These are phyloP conservation scores for Exobasidium rhododendri DNA, from an alignment of 1,284 basidiomycete genomes.

Conservation along the genomic window DNA sequence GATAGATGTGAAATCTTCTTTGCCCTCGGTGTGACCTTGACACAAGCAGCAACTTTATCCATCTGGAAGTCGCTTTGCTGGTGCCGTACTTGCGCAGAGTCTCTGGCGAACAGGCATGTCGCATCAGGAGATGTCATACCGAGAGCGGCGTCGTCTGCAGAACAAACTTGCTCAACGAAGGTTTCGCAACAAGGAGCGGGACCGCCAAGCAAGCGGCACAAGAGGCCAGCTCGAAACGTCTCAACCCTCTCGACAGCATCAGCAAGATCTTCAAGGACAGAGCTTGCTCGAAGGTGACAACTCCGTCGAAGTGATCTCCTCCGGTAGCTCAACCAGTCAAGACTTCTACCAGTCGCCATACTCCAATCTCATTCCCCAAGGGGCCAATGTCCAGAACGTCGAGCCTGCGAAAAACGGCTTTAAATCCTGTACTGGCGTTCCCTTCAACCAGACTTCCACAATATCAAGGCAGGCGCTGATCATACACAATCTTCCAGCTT, in stretches of 20 bases:
- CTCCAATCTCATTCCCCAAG: neutral
- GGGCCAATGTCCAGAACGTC: neutral
- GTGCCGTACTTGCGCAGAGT: too few species aligned
- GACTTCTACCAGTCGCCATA: neutral
- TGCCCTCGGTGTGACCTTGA: too few species aligned
- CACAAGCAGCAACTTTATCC: too few species aligned
- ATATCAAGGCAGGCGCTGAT: neutral
- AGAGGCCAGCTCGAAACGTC: neutral
- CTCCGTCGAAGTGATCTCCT: too few species aligned
- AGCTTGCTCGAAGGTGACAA: too few species aligned
- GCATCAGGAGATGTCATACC: neutral
- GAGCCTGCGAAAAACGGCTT: neutral
- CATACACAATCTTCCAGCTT: neutral
- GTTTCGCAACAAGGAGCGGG: neutral
- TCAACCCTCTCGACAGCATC: too few species aligned
- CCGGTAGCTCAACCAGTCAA: neutral
- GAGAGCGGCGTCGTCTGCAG: neutral
- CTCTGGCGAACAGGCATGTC: too few species aligned
- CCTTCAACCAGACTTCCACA: neutral
- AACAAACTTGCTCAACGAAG: neutral
- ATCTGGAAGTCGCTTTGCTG: too few species aligned
- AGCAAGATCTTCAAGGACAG: neutral
- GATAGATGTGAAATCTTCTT: too few species aligned
- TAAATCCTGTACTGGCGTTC: neutral
- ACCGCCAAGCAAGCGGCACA: neutral